Conservation (phyloP, 1,139 yeast species). For the Hansenula lynferdii region DNA sequence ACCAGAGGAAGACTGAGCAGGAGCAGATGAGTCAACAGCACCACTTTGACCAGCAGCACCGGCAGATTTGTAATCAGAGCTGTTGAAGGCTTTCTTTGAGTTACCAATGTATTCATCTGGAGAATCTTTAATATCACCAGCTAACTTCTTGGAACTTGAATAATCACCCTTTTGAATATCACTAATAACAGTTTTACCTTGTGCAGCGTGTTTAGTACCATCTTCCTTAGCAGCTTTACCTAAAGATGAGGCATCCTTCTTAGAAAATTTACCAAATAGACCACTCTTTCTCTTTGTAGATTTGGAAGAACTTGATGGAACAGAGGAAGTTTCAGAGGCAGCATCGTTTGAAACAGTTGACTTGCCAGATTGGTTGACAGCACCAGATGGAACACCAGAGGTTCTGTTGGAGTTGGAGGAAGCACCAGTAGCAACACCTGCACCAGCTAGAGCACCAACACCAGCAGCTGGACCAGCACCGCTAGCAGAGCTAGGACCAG, state of each 20-base stretch:
- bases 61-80: constrained; percentile 6
- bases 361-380: neutral
- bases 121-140: constrained; percentile 12
- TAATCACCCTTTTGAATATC: constrained; percentile 23
- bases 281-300: neutral
- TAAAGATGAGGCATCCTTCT: constrained; percentile 8
- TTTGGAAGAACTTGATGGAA: neutral
- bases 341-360: neutral
- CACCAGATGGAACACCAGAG: neutral
- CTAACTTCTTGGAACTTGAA: constrained; percentile 14
- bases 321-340: constrained; percentile 1
- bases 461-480: neutral
- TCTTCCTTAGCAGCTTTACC: constrained; percentile 14
- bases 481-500: neutral
- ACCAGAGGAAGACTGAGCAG: constrained; percentile 6
- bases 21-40: constrained; percentile 2
- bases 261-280: constrained; percentile 5
- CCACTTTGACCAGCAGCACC: constrained; percentile 9
- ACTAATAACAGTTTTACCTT: constrained; percentile 21
- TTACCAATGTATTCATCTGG: constrained; percentile 18
- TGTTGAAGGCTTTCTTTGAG: constrained; percentile 13
- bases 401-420: neutral
- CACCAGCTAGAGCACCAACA: neutral
- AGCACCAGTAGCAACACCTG: neutral
- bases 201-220: constrained; percentile 14